phyloP scores from a whole-genome alignment of 495 filamentous ascomycete species.

The Aspergillus olivimuriae region DNA sequence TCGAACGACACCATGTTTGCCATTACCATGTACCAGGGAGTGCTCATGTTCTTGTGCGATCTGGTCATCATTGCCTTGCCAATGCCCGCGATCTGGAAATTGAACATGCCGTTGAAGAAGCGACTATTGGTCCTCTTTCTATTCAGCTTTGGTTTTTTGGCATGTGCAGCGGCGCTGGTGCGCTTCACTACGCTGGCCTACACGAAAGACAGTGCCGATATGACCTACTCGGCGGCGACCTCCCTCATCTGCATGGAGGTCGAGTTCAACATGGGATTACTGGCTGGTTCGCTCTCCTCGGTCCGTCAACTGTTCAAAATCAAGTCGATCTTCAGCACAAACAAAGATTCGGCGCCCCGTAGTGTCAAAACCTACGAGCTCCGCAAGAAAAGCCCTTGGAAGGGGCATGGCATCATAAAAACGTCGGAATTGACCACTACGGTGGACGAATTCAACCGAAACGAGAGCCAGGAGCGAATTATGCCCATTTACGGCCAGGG shows the following conservation, averaged over 20 bases:
- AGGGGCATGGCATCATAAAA: conserved; percentile 2
- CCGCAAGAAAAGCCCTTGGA: not conserved
- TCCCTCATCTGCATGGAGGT: conserved; percentile 17
- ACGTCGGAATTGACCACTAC: conserved; percentile 4
- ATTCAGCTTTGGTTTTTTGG: conserved; percentile 31
- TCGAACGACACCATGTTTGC: conserved; percentile 7
- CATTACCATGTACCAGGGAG: conserved; percentile 14
- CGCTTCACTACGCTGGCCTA: conserved; percentile 4
- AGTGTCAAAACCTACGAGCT: conserved; percentile 1
- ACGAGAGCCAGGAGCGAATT: conserved; percentile 2
- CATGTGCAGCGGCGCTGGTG: conserved; percentile 4
- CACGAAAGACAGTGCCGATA: conserved; percentile 7
- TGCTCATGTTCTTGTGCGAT: conserved; percentile 37
- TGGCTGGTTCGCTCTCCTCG: conserved; percentile 11
- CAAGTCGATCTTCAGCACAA: not conserved
- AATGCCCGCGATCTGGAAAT: conserved; percentile 35
- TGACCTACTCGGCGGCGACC: conserved; percentile 9
- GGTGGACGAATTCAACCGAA: not conserved
- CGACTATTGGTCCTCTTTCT: conserved; percentile 45
- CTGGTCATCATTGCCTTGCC: conserved; percentile 45
- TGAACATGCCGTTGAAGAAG: conserved; percentile 36
- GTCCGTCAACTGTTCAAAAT: not conserved
- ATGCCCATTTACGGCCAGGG: conserved; percentile 4
- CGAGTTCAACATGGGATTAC: conserved; percentile 13
- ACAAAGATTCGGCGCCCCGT: not conserved